phyloP scores from a whole-genome alignment of 2,329 filamentous ascomycete genomes.

The Colletotrichum sp. region DNA sequence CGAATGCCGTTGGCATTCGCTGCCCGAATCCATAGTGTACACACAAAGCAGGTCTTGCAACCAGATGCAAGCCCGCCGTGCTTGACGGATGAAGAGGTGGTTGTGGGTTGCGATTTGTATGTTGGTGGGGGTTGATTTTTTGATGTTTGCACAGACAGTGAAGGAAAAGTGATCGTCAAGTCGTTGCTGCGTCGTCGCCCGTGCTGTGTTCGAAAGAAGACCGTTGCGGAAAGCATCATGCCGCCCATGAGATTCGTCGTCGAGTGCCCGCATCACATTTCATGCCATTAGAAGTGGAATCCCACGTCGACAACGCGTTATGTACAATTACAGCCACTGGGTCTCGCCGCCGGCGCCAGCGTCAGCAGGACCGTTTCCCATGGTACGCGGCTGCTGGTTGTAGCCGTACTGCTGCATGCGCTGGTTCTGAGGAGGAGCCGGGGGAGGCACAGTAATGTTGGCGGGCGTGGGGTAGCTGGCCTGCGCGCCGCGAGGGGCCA shows the following conservation, averaged over 20 bases:
- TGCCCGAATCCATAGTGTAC: slow-evolving; percentile 22
- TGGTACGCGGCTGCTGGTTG: slow-evolving; percentile 3
- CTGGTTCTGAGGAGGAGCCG: slow-evolving; percentile 20
- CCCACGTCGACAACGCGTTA: background rate
- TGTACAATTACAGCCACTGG: slow-evolving; percentile 42
- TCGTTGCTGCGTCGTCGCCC: slow-evolving; percentile 43
- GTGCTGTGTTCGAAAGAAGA: slow-evolving; percentile 33
- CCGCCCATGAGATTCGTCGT: slow-evolving; percentile 21
- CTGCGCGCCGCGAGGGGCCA: slow-evolving; percentile 35
- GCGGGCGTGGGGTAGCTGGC: slow-evolving; percentile 37
- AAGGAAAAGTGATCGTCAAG: slow-evolving; percentile 42
- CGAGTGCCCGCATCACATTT: slow-evolving; percentile 16
- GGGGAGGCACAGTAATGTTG: slow-evolving; percentile 34
- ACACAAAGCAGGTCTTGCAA: slow-evolving; percentile 22
- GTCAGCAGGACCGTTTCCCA: slow-evolving; percentile 12
- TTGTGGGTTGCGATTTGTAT: slow-evolving; percentile 7
- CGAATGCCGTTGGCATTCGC: slow-evolving; percentile 19
- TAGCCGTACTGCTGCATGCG: slow-evolving; percentile 8
- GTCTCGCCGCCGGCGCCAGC: slow-evolving; percentile 33
- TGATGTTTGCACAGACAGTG: slow-evolving; percentile 30
- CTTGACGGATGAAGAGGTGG: slow-evolving; percentile 20
- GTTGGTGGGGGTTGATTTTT: slow-evolving; percentile 3
- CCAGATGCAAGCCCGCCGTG: slow-evolving; percentile 37
- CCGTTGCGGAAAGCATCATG: slow-evolving; percentile 23
- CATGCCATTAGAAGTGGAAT: slow-evolving; percentile 9